These are phyloP conservation scores for Silene noctiflora DNA, from an alignment of 179 eudicot genomes.

Conservation along the genomic window DNA sequence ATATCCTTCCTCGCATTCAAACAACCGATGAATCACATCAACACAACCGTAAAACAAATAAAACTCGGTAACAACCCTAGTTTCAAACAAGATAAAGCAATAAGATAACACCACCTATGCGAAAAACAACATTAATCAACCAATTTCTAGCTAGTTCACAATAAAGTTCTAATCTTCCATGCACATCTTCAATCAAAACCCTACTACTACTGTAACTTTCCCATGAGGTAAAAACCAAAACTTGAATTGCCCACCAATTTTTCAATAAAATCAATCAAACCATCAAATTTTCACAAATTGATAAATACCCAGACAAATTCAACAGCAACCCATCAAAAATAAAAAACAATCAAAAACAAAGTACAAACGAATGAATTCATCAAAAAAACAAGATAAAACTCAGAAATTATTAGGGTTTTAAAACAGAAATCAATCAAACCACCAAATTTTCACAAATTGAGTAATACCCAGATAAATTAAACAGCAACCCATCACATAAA, in stretches of 20 bases:
- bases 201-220: background rate
- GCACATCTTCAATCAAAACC: background rate
- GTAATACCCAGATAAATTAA: background rate
- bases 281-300: slow-evolving; percentile 1
- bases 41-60: background rate
- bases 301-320: background rate
- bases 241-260: background rate
- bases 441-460: slow-evolving; percentile 1
- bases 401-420: background rate
- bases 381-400: background rate
- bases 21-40: background rate
- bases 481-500: background rate
- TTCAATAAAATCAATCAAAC: slow-evolving; percentile 9
- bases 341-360: background rate
- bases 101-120: background rate
- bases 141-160: background rate
- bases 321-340: background rate
- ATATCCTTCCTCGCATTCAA: background rate
- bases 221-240: too few species aligned
- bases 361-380: background rate
- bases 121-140: background rate
- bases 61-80: background rate
- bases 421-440: slow-evolving; percentile 7
- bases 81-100: background rate
- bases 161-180: background rate